These are phyloP conservation scores for Chenopodium album DNA, from an alignment of 148 eudicot species.

Conservation along the genomic window DNA sequence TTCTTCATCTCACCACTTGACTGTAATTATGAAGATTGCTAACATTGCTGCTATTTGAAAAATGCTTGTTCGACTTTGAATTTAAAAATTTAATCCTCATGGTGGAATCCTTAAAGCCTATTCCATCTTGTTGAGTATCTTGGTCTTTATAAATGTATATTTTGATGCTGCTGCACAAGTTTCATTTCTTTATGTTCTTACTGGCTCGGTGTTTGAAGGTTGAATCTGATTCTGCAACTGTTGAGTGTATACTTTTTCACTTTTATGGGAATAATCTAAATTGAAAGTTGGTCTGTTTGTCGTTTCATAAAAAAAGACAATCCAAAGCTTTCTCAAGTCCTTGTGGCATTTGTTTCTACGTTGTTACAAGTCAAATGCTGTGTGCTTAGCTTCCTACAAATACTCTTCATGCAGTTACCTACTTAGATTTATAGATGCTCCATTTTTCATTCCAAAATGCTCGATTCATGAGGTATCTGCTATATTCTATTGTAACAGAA, in stretches of 20 bases:
- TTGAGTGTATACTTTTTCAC: neutral
- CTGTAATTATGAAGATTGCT: neutral
- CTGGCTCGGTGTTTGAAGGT: neutral
- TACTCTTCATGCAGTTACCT: neutral
- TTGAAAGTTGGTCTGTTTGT: neutral
- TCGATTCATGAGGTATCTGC: neutral
- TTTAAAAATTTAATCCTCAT: neutral
- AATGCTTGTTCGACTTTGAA: neutral
- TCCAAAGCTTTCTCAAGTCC: neutral
- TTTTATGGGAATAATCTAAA: neutral
- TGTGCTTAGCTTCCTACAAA: neutral
- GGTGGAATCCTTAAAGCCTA: neutral
- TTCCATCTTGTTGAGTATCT: neutral
- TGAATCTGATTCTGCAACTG: neutral
- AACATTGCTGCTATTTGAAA: neutral
- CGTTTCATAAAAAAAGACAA: neutral
- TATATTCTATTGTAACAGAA: conserved; percentile 40
- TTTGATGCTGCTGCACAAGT: neutral
- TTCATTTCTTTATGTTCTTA: neutral
- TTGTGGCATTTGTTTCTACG: neutral
- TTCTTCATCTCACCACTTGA: neutral
- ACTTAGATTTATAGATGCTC: neutral
- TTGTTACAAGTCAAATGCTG: neutral
- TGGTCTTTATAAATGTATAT: neutral
- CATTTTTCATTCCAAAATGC: neutral